Base-by-base conservation (phyloP, 441 rosid species). In the Pelargonium hybrid region DNA sequence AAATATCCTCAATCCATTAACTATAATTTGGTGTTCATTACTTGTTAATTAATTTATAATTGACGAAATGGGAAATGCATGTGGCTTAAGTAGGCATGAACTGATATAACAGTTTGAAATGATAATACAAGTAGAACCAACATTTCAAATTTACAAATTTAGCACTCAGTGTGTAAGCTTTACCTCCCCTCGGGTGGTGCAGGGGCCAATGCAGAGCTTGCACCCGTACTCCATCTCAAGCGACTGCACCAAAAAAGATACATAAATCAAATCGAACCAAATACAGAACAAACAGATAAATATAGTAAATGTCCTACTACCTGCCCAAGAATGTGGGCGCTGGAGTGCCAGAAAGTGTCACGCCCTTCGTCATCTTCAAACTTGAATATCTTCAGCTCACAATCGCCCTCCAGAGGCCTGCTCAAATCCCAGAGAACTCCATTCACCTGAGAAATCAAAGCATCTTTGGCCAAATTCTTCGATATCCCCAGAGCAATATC, bases 161-260 rank as follows among this genome's bases (percentile, higher is more conserved):
- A 18, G 45, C 29, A 26, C 62, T 56, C 25, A 56, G 18, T 18
- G 8, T 9, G 39, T 62, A 26, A 23, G 4, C 54, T 45, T n/a
- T 84, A 92, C 99, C 98, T 95, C 99, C 52, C 98, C 98, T 83
- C 98, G 85, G 11, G 97, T 95, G 64, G 98, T 95, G 77, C 98
- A 95, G 52, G 99, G 99, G 65, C 98, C 98, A 41, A 92, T 95
- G 82, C 99, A 95, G 1, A 95, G 88, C 80, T 88, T 82, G 84
- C 96, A 95, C 37, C 99, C 97, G 76, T 90, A 95, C 71, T 81
- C 82, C 80, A 77, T 79, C 82, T 95, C 99, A 4, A 95, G 78
- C 15, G 98, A 81, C 98, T 92, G 82, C 78, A 84, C 0, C 66
- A 39, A 9, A 70, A 18, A 23, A 37, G 73, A n/a, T 48, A 71